Conservation (phyloP, 2,329 filamentous ascomycete genomes). For the Ophiostoma ips region DNA sequence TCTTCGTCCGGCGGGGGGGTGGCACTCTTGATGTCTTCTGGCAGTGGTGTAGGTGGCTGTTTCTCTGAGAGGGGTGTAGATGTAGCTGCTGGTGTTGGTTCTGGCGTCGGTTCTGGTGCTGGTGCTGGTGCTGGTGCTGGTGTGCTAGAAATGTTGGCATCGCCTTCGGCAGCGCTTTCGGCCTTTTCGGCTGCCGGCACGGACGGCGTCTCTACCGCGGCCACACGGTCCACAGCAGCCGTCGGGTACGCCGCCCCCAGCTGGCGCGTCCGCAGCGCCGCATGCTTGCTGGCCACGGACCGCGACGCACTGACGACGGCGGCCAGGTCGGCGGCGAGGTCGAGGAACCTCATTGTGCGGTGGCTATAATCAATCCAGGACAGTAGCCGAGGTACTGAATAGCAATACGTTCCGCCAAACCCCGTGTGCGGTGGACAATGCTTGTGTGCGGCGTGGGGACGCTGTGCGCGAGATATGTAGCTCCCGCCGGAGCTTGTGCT, state of each 20-base stretch:
- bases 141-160: not conserved
- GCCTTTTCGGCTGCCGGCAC: not conserved
- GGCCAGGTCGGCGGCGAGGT: constrained; percentile 53
- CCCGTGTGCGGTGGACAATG: not conserved
- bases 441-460: not conserved
- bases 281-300: constrained; percentile 49
- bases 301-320: constrained; percentile 57
- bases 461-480: not conserved
- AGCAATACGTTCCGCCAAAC: too few species aligned
- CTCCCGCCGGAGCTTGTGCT: not conserved
- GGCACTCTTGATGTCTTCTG: not conserved
- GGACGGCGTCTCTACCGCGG: not conserved
- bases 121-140: not conserved
- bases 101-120: not conserved
- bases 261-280: constrained; percentile 42
- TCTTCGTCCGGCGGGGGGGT: not conserved
- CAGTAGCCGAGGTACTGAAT: too few species aligned
- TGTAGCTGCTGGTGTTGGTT: not conserved
- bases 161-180: not conserved
- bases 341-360: constrained; percentile 45
- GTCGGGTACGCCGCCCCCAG: constrained; percentile 18
- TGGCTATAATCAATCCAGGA: not conserved
- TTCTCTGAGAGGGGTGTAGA: not conserved
- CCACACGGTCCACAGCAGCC: not conserved
- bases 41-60: not conserved